Percentiles rank a stretch among this genome's conserved stretches.
Evolutionary conservation across 108 stramenopile species (phyloP).

Genomic region (Tribonema minus): DNA sequence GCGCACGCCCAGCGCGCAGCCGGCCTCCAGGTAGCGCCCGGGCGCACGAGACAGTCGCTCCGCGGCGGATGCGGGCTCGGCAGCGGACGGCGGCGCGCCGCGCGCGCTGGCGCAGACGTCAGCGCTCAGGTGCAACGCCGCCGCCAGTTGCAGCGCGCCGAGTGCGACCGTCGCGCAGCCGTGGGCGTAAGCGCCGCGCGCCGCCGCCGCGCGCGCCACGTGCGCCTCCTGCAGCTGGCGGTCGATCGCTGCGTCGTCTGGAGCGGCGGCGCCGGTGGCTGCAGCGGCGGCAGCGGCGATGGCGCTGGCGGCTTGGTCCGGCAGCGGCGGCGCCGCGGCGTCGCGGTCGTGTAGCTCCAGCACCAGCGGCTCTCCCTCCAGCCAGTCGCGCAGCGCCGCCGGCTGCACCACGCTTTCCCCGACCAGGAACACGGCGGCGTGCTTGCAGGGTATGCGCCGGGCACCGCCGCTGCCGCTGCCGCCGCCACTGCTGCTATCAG

Average conservation of each 20-base stretch:
- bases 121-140: neutral
- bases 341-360: neutral
- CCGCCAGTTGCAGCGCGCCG: no score
- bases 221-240: neutral
- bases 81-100: neutral
- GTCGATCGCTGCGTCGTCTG: neutral
- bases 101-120: neutral
- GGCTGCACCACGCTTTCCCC: no score
- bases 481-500: neutral
- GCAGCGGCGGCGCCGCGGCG: neutral
- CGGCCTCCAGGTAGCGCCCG: neutral
- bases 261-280: neutral
- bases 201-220: no score
- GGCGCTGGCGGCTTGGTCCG: neutral
- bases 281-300: neutral
- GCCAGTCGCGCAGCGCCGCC: no score
- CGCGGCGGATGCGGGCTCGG: neutral
- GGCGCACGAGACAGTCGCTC: neutral
- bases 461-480: neutral
- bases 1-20: neutral
- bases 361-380: neutral
- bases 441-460: neutral
- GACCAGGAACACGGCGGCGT: no score
- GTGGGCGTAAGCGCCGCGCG: no score
- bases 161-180: no score